A percentile compares a stretch with the other conserved stretches of the same genome.
Conservation (phyloP, 176 grass and related monocot species). For the Tillandsia fasciculata region DNA sequence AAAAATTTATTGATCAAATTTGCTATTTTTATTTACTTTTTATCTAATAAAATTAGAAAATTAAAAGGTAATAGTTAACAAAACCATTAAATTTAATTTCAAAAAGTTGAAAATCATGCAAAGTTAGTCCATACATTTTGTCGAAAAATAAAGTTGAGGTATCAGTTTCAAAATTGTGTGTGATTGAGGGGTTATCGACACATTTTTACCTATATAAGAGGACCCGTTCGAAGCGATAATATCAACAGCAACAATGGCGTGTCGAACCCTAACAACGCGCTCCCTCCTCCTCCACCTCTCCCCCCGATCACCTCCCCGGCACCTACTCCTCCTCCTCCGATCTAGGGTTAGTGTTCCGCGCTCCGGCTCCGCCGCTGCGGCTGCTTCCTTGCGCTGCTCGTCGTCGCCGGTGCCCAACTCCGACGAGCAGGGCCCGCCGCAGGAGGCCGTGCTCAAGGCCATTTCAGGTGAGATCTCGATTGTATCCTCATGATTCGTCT, state of each 20-base stretch:
- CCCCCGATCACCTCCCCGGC: not conserved
- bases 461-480: conserved; percentile 42
- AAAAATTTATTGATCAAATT: too few species aligned
- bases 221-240: not conserved
- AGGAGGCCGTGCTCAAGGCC: conserved; percentile 68
- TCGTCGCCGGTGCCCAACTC: not conserved
- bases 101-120: too few species aligned
- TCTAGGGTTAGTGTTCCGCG: not conserved
- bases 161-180: too few species aligned
- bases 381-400: not conserved
- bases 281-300: conserved; percentile 19
- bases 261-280: conserved; percentile 15
- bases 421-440: conserved; percentile 42
- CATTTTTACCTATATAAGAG: too few species aligned
- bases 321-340: not conserved
- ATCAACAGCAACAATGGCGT: conserved; percentile 18
- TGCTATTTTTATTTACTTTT: too few species aligned
- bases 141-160: too few species aligned
- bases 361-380: conserved; percentile 20
- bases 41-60: too few species aligned
- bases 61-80: too few species aligned
- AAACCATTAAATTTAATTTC: too few species aligned
- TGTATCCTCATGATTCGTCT: not conserved
- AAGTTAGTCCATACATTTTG: too few species aligned
- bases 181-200: too few species aligned